A percentile compares a stretch with the other conserved stretches of the same genome.
These are phyloP conservation scores for Calonectria fujianensis DNA, from an alignment of 2,329 filamentous ascomycete genomes.

Conservation along the genomic window DNA sequence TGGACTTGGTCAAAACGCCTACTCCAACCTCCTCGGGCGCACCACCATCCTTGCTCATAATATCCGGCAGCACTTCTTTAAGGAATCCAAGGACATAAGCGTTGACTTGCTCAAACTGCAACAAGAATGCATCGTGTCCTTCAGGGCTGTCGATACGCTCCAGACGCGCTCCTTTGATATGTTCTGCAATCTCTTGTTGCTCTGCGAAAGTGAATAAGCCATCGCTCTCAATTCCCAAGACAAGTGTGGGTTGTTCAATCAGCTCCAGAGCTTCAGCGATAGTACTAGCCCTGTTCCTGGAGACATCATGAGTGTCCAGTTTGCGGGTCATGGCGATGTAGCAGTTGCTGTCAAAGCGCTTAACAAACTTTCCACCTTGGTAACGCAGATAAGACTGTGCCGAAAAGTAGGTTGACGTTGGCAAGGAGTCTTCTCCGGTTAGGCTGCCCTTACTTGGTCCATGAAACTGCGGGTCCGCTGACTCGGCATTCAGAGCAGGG, in stretches of 20 bases:
- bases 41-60: constrained; percentile 81
- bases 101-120: constrained; percentile 99
- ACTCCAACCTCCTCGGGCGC: constrained; percentile 71
- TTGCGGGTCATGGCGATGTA: constrained; percentile 99
- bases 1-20: constrained; percentile 85
- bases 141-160: constrained; percentile 95
- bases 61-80: constrained; percentile 87
- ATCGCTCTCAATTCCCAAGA: constrained; percentile 96
- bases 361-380: constrained; percentile 97
- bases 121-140: constrained; percentile 95
- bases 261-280: constrained; percentile 85
- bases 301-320: constrained; percentile 97
- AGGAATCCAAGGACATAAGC: constrained; percentile 89
- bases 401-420: constrained; percentile 92
- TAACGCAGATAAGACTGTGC: constrained; percentile 98
- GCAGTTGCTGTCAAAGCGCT: constrained; percentile 97
- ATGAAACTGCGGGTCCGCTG: constrained; percentile 79
- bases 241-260: constrained; percentile 91
- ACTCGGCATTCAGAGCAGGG: constrained; percentile 52
- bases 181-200: constrained; percentile 91
- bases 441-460: constrained; percentile 74
- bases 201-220: constrained; percentile 98
- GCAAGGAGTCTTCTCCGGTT: constrained; percentile 70
- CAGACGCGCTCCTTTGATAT: constrained; percentile 85
- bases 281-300: constrained; percentile 80